Evolutionary conservation across 106 monocot species (phyloP).

Genomic region (Dioscorea alata): DNA sequence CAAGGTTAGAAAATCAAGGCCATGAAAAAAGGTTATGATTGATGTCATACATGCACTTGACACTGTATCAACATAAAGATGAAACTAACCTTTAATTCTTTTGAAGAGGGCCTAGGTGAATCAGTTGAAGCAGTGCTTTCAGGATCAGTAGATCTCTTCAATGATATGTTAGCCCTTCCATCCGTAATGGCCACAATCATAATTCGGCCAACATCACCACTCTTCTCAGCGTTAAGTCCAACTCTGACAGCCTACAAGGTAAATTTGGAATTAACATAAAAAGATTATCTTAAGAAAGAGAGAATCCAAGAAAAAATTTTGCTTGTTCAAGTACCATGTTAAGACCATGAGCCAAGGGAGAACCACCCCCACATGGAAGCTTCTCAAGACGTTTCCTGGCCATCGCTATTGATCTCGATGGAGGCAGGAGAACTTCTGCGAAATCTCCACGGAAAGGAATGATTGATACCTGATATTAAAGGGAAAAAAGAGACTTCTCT

Average conservation of each 20-base stretch:
- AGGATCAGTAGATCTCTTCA: conserved; percentile 90
- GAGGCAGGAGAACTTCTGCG: conserved; percentile 96
- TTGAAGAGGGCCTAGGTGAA: conserved; percentile 73
- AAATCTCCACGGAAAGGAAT: conserved; percentile 97
- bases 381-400: conserved; percentile 95
- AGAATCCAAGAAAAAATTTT: background rate
- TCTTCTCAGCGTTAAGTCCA: conserved; percentile 99
- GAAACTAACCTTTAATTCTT: conserved; percentile 83
- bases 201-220: conserved; percentile 97
- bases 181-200: conserved; percentile 99
- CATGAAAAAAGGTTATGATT: too few relatives aligned
- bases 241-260: conserved; percentile 87
- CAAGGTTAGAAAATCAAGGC: too few relatives aligned
- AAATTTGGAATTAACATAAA: background rate
- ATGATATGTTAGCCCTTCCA: conserved; percentile 95
- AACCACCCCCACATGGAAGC: conserved; percentile 99
- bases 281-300: too few relatives aligned
- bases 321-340: conserved; percentile 56
- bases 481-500: too few relatives aligned
- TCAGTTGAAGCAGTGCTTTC: conserved; percentile 66
- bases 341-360: conserved; percentile 98
- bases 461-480: conserved; percentile 88
- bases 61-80: background rate
- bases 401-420: conserved; percentile 98
- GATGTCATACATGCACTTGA: too few relatives aligned